phyloP scores from a whole-genome alignment of 192 early-diverging fungal species.

The Backusella circina region DNA sequence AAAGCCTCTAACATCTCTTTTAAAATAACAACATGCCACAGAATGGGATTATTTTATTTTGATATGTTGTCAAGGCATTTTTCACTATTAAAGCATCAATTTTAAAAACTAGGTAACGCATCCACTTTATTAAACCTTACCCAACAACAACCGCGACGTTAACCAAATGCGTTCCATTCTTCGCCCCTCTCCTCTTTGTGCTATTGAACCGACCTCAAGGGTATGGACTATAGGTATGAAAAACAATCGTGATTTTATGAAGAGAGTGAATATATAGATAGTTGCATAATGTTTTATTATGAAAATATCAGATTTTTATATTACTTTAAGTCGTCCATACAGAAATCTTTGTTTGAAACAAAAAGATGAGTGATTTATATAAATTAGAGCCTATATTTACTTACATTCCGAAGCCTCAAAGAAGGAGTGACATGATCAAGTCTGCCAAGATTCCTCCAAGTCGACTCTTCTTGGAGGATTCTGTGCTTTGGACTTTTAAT shows the following conservation, averaged over 20 bases:
- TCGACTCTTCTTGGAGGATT: not conserved
- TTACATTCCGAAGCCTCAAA: not conserved
- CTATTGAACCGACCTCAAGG: not conserved
- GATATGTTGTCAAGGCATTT: not conserved
- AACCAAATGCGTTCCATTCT: not conserved
- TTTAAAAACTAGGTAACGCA: not conserved
- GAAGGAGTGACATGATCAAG: not conserved
- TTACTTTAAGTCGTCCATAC: not conserved
- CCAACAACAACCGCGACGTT: not conserved
- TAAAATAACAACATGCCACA: no score
- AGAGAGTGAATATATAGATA: not conserved
- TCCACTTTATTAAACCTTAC: not conserved
- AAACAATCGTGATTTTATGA: not conserved
- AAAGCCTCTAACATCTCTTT: no score
- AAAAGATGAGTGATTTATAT: not conserved
- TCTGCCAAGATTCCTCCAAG: not conserved
- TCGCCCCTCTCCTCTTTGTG: no score
- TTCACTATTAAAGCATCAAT: not conserved
- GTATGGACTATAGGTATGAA: not conserved
- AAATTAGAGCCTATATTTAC: not conserved
- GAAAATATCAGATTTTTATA: not conserved
- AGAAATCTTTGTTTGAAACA: not conserved
- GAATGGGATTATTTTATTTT: not conserved
- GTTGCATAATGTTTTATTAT: not conserved
- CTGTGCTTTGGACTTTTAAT: not conserved